Evolutionary conservation across 176 grass and related monocot species (phyloP), one percentile per base, ranked within the genome.

Genomic region (Aegilops sharonensis): DNA sequence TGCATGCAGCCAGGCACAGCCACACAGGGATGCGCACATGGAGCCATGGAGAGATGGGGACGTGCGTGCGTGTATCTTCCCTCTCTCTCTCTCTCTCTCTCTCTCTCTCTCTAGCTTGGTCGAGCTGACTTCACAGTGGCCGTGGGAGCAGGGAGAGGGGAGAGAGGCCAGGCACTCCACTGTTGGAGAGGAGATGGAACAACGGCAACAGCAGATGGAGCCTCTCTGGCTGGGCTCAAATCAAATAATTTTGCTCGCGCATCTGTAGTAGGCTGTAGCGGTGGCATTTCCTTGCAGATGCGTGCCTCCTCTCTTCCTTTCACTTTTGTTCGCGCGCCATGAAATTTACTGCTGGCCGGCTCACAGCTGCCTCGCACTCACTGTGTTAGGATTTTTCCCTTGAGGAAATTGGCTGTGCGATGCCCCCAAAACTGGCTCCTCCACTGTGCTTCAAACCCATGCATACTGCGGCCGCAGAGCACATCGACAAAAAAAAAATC

Each of bases 41-140:
- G 70, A 45, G 64, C 59, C 48, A 52, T 52, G 48, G 48, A 52
- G 48, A 17, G 48, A 52, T 17, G 50, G 5, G 50, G 50, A 54
- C 50, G 50, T 54, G 50, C 50, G 50, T 18, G 15, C 50, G 50
- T 54, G 50, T 18, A 18, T 54, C 50, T 15, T 36, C 40, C 27
- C 62, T 64, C 42, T 11, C 40, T 9, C 42, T 11, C 40, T 9
- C 42, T 11, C 40, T 9, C 40, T 6, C 40, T 64, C 62, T 64
- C 4, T 9, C 14, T 69, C 67, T 2, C 32, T 70, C 67, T 70
- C 34, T 69, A n/a, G 66, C 43, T 80, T 24, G 42, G 20, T n/a
- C 48, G 80, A 90, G 81, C 85, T 87, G 85, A 84, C 85, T 87
- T 87, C 85, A 68, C 89, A 69, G 77, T 76, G 83, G 65, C 78